phyloP scores from a whole-genome alignment of 805 yeast genomes.

The Candida tibetensis region DNA sequence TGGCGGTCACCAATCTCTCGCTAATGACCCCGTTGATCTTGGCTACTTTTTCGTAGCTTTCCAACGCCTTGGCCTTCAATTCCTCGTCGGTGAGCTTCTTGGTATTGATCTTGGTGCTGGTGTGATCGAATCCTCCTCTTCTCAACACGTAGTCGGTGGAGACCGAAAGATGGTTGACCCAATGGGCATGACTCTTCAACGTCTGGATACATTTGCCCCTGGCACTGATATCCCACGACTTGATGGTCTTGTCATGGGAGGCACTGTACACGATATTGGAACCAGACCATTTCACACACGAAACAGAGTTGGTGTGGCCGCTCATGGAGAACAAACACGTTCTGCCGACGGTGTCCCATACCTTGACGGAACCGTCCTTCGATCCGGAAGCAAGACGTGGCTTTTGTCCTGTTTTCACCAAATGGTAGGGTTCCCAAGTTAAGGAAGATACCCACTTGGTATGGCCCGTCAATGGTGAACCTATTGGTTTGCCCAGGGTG shows the following conservation, averaged over 20 bases:
- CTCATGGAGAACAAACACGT: conserved; percentile 66
- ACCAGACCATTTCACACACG: conserved; percentile 98
- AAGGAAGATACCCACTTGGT: conserved; percentile 85
- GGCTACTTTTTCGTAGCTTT: conserved; percentile 62
- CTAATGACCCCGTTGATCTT: conserved; percentile 49
- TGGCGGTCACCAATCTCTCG: conserved; percentile 89
- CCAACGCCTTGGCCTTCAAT: conserved; percentile 49
- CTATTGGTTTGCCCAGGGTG: conserved; percentile 66
- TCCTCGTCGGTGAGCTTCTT: conserved; percentile 23
- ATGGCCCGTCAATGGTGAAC: conserved; percentile 77
- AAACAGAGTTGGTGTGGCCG: conserved; percentile 86
- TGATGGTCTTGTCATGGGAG: conserved; percentile 92
- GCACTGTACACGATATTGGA: conserved; percentile 77
- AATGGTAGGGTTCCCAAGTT: conserved; percentile 92
- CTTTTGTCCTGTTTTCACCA: conserved; percentile 59
- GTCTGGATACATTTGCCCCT: conserved; percentile 77
- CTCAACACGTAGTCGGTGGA: conserved; percentile 88
- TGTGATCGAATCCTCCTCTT: conserved; percentile 83
- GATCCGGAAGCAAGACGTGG: conserved; percentile 84
- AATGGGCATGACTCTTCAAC: conserved; percentile 88
- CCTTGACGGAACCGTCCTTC: conserved; percentile 81
- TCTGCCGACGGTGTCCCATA: conserved; percentile 83
- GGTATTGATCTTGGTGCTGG: conserved; percentile 39
- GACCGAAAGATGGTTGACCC: conserved; percentile 93
- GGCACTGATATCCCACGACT: conserved; percentile 78